Evolutionary conservation across 2,329 filamentous ascomycete species (phyloP).

Genomic region (Trichoderma hamatum): DNA sequence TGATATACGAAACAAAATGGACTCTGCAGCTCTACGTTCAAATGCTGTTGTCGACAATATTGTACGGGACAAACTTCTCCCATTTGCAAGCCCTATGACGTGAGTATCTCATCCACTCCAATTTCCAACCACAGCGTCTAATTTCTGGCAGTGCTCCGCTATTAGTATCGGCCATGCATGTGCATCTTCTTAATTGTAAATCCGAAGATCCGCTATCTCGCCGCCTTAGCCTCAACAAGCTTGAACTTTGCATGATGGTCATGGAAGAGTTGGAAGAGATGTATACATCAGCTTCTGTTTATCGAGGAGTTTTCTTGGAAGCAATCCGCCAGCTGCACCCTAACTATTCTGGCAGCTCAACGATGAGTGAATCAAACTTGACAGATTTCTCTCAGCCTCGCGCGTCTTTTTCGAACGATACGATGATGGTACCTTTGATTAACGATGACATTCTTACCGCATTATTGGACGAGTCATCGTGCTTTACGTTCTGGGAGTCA

Average conservation of each 20-base stretch:
- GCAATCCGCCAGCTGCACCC: slow-evolving; percentile 2
- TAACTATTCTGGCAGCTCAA: background rate
- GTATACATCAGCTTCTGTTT: slow-evolving; percentile 5
- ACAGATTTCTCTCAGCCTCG: background rate
- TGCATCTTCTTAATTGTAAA: slow-evolving; percentile 13
- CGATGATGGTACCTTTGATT: background rate
- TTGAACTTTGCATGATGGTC: slow-evolving; percentile 13
- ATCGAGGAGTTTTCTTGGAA: slow-evolving; percentile 6
- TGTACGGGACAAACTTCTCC: background rate
- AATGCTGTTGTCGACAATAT: slow-evolving; percentile 9
- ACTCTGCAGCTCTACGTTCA: slow-evolving; percentile 2
- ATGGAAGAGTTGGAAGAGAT: slow-evolving; percentile 14
- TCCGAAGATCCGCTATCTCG: slow-evolving; percentile 14
- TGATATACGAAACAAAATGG: slow-evolving; percentile 4
- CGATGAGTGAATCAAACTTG: background rate
- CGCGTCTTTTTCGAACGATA: background rate
- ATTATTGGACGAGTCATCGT: slow-evolving; percentile 3
- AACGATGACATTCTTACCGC: slow-evolving; percentile 4
- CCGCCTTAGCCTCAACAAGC: slow-evolving; percentile 1
- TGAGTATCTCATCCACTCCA: background rate
- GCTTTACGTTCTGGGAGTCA: slow-evolving; percentile 8
- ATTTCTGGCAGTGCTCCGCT: background rate
- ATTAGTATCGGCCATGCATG: slow-evolving; percentile 13
- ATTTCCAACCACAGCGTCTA: background rate
- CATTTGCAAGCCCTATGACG: slow-evolving; percentile 9